Base-by-base conservation (phyloP, 1,284 basidiomycete species). In the Schizopora paradoxa region DNA sequence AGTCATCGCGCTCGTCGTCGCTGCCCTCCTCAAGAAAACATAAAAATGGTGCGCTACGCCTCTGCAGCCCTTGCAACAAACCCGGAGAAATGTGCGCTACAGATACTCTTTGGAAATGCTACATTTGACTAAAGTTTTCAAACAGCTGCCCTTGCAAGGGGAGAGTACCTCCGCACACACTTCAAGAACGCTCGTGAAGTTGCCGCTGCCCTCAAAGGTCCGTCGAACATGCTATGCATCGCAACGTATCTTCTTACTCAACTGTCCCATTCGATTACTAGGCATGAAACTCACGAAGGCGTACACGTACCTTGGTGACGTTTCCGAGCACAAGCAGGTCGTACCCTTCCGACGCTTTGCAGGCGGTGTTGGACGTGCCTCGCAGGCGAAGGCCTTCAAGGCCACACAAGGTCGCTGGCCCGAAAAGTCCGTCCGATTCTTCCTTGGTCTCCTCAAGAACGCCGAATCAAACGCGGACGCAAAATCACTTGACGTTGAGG, bases 101-200 rank as follows among this genome's bases (percentile, higher is more conserved):
- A 40, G 48, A 40, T 43, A 8, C 34, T 8, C 29, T 33, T 32
- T 43, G 10, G 31, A 27, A 45, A 31, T n/a, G 21, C 7, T 19
- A 21, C 22, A 27, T 38, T 16, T 23, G 31, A 33, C 40, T 8
- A 10, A 33, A 31, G 39, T 34, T 23, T 43, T 37, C 56, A 43
- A 58, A 43, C 62, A 94, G 91, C 88, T 67, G 84, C 92, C 62
- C 86, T 82, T 65, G 89, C 94, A 54, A 87, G 90, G 63, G 94
- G 94, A 62, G 88, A 94, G 75, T 96, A 98, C 79, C 83, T 98
- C 65, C 90, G 94, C 60, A 96, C 95, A 51, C 96, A 99, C 77
- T 99, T 97, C 85, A 99, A 99, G 88, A 99, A 99, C 83, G 98
- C 97, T 83, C 89, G 94, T 60, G 92, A 92, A 71, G 91, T 95